These are phyloP conservation scores for Didymella pomorum DNA, from an alignment of 2,329 filamentous ascomycete genomes.

Conservation along the genomic window DNA sequence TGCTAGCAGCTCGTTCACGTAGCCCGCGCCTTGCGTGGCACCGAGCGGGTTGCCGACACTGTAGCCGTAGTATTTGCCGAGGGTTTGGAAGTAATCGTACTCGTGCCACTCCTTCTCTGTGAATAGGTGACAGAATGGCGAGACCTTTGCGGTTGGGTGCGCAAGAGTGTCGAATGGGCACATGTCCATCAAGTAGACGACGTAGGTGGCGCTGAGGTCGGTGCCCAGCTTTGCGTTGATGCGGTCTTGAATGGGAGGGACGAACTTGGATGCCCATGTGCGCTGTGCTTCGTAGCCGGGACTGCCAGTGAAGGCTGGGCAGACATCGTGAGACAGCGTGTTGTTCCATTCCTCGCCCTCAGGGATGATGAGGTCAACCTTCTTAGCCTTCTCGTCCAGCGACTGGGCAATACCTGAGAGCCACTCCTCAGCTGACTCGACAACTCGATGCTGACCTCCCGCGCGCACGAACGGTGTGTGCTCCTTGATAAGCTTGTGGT, in stretches of 20 bases:
- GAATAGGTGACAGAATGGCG: slow-evolving; percentile 80
- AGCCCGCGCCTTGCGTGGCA: slow-evolving; percentile 86
- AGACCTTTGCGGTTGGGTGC: slow-evolving; percentile 60
- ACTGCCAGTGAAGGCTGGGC: slow-evolving; percentile 73
- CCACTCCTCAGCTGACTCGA: slow-evolving; percentile 79
- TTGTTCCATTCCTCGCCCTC: slow-evolving; percentile 77
- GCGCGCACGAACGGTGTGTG: slow-evolving; percentile 75
- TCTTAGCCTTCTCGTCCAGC: slow-evolving; percentile 51
- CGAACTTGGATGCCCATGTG: slow-evolving; percentile 71
- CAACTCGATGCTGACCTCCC: slow-evolving; percentile 73
- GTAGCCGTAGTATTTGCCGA: slow-evolving; percentile 87
- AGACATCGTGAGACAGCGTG: slow-evolving; percentile 78
- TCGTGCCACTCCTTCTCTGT: slow-evolving; percentile 73
- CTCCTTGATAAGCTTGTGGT: slow-evolving; percentile 66
- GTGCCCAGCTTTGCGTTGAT: slow-evolving; percentile 75
- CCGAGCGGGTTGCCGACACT: slow-evolving; percentile 79
- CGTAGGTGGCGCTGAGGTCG: slow-evolving; percentile 68
- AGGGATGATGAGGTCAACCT: slow-evolving; percentile 68
- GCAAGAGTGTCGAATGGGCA: slow-evolving; percentile 86
- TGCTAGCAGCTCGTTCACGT: slow-evolving; percentile 85
- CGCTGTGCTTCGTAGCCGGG: slow-evolving; percentile 59
- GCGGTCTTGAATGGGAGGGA: slow-evolving; percentile 71
- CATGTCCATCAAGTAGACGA: slow-evolving; percentile 82
- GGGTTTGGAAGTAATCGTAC: slow-evolving; percentile 81
- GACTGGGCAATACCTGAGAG: slow-evolving; percentile 74